Base-by-base conservation (phyloP, 441 rosid species). In the Kokia cookei region DNA sequence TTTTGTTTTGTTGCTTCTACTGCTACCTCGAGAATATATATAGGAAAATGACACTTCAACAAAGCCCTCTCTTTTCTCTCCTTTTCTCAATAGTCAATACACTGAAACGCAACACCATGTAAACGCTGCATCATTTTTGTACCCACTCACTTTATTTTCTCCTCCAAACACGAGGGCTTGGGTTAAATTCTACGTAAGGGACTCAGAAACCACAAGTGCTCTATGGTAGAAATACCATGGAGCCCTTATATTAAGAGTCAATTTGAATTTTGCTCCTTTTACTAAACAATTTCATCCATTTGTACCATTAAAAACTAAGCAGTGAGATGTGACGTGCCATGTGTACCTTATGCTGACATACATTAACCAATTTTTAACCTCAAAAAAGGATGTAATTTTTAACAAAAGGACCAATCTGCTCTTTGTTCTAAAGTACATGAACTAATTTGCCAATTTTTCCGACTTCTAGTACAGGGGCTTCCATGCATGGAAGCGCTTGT, bases 41-140 rank as follows among this genome's bases (percentile, higher is more conserved):
- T 61, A 76, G 47, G 85, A 82, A 79, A 82, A 74, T 45, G 85
- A 82, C 82, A 79, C 69, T 79, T 75, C 82, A 79, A 74, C 76
- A 60, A 65, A 80, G 79, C 74, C 19, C 32, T 54, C 53, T 48
- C 24, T 10, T 69, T 75, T 9, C 59, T 69, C 73, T 73, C 76
- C 61, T 62, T 73, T 77, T 83, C 61, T 48, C 47, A 54, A 29
- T 65, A 74, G 84, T 77, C 80, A 80, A 79, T 75, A 77, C 79
- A 72, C 14, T 51, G 15, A 17, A 22, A 57, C 43, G 66, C 75
- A 50, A 53, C 57, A 19, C 57, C n/a, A 53, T 53, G 57, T 19
- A 79, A 67, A 68, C 35, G 35, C 54, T 43, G 45, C 58, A 50
- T 15, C 27, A 50, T 3, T 48, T 17, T 22, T 67, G 14, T 27